Evolutionary conservation across 1,139 yeast species (phyloP).

Genomic region (Lodderomyces jiufengensis): DNA sequence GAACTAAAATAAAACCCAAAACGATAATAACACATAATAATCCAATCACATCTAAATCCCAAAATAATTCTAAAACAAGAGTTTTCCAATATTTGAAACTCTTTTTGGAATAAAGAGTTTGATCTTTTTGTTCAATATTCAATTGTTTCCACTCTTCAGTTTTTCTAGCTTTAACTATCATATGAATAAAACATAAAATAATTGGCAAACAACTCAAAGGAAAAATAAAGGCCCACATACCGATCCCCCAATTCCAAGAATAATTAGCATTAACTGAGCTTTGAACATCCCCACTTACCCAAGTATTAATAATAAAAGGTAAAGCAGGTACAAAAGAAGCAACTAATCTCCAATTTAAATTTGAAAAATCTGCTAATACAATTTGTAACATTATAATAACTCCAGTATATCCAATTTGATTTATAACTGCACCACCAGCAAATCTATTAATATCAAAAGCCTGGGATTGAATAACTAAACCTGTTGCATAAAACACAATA

Average conservation of each 20-base stretch:
- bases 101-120: slow-evolving; percentile 10
- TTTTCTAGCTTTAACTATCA: slow-evolving; percentile 51
- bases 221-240: slow-evolving; percentile 76
- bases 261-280: slow-evolving; percentile 16
- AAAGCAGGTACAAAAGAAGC: slow-evolving; percentile 62
- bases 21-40: slow-evolving; percentile 45
- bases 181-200: slow-evolving; percentile 49
- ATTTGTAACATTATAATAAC: slow-evolving; percentile 51
- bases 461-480: slow-evolving; percentile 42
- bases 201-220: slow-evolving; percentile 64
- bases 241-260: slow-evolving; percentile 70
- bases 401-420: slow-evolving; percentile 68
- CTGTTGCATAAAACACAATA: slow-evolving; percentile 58
- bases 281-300: slow-evolving; percentile 63
- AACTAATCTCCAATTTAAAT: slow-evolving; percentile 65
- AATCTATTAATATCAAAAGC: slow-evolving; percentile 53
- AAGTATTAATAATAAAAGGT: slow-evolving; percentile 73
- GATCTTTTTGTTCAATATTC: slow-evolving; percentile 23
- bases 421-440: slow-evolving; percentile 70
- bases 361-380: slow-evolving; percentile 60
- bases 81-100: slow-evolving; percentile 15
- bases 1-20: slow-evolving; percentile 56
- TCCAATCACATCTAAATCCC: slow-evolving; percentile 58
- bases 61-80: slow-evolving; percentile 25
- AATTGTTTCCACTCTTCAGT: slow-evolving; percentile 41